These are phyloP conservation scores for Hypoxylon sp. DNA, from an alignment of 2,329 filamentous ascomycete species.

Conservation along the genomic window DNA sequence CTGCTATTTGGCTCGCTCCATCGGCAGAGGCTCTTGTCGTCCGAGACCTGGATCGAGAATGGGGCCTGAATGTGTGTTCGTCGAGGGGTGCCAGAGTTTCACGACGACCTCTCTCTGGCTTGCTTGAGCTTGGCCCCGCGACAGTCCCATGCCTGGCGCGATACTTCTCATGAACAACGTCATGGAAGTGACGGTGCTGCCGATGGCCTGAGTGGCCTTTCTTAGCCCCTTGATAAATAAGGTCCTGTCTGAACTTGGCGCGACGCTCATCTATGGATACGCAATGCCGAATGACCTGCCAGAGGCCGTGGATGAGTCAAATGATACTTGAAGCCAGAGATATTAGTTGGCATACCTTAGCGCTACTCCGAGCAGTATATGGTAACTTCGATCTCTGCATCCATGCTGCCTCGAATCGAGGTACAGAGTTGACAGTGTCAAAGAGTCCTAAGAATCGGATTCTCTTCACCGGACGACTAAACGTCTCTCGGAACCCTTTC, in stretches of 20 bases:
- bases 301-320: slow-evolving; percentile 1
- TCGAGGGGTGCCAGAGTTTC: slow-evolving; percentile 39
- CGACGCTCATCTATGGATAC: slow-evolving; percentile 79
- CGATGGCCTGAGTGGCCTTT: slow-evolving; percentile 34
- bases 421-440: slow-evolving; percentile 85
- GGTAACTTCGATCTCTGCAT: slow-evolving; percentile 86
- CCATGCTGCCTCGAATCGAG: slow-evolving; percentile 79
- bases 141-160: slow-evolving; percentile 46
- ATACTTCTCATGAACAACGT: slow-evolving; percentile 55
- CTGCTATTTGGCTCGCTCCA: slow-evolving; percentile 30
- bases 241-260: slow-evolving; percentile 78
- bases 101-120: slow-evolving; percentile 37
- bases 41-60: slow-evolving; percentile 53
- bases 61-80: slow-evolving; percentile 52
- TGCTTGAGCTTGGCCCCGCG: slow-evolving; percentile 15
- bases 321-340: no score
- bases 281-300: slow-evolving; percentile 73
- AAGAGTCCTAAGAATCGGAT: slow-evolving; percentile 85
- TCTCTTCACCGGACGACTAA: slow-evolving; percentile 78
- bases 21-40: slow-evolving; percentile 44
- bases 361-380: slow-evolving; percentile 70
- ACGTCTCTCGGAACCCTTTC: slow-evolving; percentile 84
- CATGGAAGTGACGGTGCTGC: slow-evolving; percentile 37
- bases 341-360: slow-evolving; percentile 54
- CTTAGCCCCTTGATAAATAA: slow-evolving; percentile 68